Evolutionary conservation across 2,329 filamentous ascomycete species (phyloP), one percentile per base, ranked within the genome.

Genomic region (Alternaria metachromatica): DNA sequence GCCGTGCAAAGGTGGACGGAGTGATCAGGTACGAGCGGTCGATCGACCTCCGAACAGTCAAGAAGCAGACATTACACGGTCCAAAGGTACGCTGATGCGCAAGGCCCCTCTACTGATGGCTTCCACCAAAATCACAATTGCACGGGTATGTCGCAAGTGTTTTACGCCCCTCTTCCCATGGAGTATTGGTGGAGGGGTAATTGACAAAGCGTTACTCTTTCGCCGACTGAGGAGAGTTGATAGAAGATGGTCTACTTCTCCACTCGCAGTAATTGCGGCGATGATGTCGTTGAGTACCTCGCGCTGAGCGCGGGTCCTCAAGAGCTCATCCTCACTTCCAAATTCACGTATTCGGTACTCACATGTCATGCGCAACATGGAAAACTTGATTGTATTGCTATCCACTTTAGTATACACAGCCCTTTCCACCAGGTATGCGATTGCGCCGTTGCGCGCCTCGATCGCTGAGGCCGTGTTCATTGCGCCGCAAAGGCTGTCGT

Each of bases 171-270:
- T 71, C 60, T 70, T 69, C 69, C 68, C 69, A 76, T 65, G 13
- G 30, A 66, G 55, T 64, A 62, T 66, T 75, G 71, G 58, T 76
- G 70, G 66, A 73, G 75, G 76, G 78, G 74, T 80, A 72, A 77
- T 81, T 80, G 79, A 76, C 70, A 73, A 60, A 72, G 77, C 76
- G 61, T 78, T 71, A 41, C 63, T 81, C 71, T 81, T 70, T 79
- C 79, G 80, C 78, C 73, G 67, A 67, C 69, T 72, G 77, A 74
- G 73, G 76, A 72, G 72, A 73, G 69, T 60, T 61, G 60, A 56
- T 62, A 71, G 70, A 71, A 76, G 72, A 69, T 74, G 66, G 70
- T 46, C 61, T 50, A 64, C 67, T 72, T 69, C 63, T 53, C 60
- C 73, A 72, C 76, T 74, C 65, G 75, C 72, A 70, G 70, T 69